Evolutionary conservation across 768 basidiomycete genomes (phyloP).

Genomic region (Panellus pusillus): DNA sequence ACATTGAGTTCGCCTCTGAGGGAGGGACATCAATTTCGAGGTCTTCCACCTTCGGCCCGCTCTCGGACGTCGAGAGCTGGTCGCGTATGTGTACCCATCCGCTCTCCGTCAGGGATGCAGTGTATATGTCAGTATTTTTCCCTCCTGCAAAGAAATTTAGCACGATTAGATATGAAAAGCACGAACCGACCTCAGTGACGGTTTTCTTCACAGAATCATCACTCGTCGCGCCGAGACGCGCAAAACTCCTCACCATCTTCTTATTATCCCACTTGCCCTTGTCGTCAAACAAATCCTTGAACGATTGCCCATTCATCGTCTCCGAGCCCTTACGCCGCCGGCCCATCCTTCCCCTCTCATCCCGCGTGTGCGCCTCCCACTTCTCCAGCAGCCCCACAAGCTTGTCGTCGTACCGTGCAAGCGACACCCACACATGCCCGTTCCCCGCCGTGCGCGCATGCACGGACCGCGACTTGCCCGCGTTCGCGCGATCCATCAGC

Average conservation of each 20-base stretch:
- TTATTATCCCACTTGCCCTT: conserved; percentile 62
- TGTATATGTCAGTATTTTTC: conserved; percentile 42
- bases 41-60: too few species aligned
- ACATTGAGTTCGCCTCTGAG: conserved; percentile 46
- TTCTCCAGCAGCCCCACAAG: conserved; percentile 62
- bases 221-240: conserved; percentile 50
- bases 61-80: conserved; percentile 35
- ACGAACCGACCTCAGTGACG: conserved; percentile 38
- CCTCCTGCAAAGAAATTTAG: conserved; percentile 30
- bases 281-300: conserved; percentile 46
- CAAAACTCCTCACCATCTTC: conserved; percentile 82
- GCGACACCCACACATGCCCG: conserved; percentile 64
- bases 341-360: conserved; percentile 38
- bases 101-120: conserved; percentile 47
- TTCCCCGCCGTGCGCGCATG: conserved; percentile 29
- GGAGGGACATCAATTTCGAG: conserved; percentile 25
- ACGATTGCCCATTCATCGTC: conserved; percentile 33
- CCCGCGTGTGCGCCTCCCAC: conserved; percentile 59
- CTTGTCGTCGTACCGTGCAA: conserved; percentile 78
- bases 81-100: conserved; percentile 43
- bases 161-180: too few species aligned
- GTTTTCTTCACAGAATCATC: conserved; percentile 32
- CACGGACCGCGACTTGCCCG: conserved; percentile 30
- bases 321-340: conserved; percentile 35
- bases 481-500: conserved; percentile 47